Evolutionary conservation across 2,329 filamentous ascomycete species (phyloP), one percentile per base, ranked within the genome.

Genomic region (Botryotinia convoluta): DNA sequence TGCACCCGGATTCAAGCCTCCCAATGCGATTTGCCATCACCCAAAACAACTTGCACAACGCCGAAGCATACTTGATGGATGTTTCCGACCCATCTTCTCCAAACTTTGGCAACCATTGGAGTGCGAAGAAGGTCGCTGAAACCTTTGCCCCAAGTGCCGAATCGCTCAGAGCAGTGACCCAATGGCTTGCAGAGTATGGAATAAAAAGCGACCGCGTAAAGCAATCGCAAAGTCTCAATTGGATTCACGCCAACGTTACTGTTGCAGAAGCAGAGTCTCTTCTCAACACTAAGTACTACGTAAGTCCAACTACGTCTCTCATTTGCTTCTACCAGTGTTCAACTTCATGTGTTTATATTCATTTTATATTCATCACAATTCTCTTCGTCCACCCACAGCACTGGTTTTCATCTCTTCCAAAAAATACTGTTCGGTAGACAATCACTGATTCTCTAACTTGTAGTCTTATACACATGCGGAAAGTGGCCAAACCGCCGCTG

Each of bases 111-210:
- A 72, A 74, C 4, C 73, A 74, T 45, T 74, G 73, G 51, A 69
- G 42, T 39, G 65, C 64, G 14, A 73, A 60, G 48, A 45, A 74
- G 39, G 71, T 74, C 44, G 73, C 73, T 42, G 81, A 83, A 22
- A 83, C 82, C 60, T 87, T 86, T 79, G 82, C 84, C 9, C 81
- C 83, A 12, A 78, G 79, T 22, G 62, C 77, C 7, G 84, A 87
- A 44, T 82, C 86, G 5, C 84, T 89, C 5, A 82, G 60, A 10
- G 61, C 73, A 14, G 72, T 78, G 51, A 83, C 84, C 76, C 76
- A 82, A 10, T 90, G 88, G 88, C 84, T 90, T 22, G 79, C 83
- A n/a, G 80, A 82, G 10, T 83, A 84, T 64, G 89, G 88, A 16
- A 87, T 90, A 59, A 77, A 82, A 18, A 79, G 79, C 3, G 82